Percentiles rank a stretch among this genome's conserved stretches.
These are phyloP conservation scores for Podaxis carcinomalis DNA, from an alignment of 768 basidiomycete genomes.

Conservation along the genomic window DNA sequence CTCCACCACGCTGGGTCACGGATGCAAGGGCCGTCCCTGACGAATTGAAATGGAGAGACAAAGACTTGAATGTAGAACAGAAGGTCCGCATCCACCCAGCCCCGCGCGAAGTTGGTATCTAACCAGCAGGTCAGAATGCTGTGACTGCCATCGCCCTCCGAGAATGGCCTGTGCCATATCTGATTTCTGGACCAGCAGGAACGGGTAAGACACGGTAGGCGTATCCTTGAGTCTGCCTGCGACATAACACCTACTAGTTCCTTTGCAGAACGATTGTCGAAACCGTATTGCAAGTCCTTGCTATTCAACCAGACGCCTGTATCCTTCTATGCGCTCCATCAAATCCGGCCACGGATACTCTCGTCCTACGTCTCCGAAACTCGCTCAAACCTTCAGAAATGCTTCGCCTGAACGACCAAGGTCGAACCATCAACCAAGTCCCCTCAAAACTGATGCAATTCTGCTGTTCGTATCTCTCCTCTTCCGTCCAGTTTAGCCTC, in stretches of 20 bases:
- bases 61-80: conserved; percentile 44
- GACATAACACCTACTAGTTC: not conserved
- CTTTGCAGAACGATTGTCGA: conserved; percentile 41
- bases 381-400: conserved; percentile 38
- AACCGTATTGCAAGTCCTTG: conserved; percentile 44
- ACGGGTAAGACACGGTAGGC: conserved; percentile 48
- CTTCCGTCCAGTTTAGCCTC: not conserved
- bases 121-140: conserved; percentile 24
- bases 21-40: conserved; percentile 19
- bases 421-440: conserved; percentile 48
- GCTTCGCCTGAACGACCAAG: conserved; percentile 43
- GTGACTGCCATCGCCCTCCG: conserved; percentile 38
- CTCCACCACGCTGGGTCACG: conserved; percentile 19
- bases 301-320: conserved; percentile 39
- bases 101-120: not conserved
- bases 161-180: conserved; percentile 41
- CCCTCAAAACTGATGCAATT: conserved; percentile 40
- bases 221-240: not conserved
- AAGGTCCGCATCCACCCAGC: conserved; percentile 24
- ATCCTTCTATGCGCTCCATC: conserved; percentile 50
- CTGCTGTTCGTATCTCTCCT: conserved; percentile 33
- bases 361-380: conserved; percentile 35
- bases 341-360: conserved; percentile 47
- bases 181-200: conserved; percentile 48
- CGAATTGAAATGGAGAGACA: conserved; percentile 36